Conservation (phyloP, 2,329 filamentous ascomycete species). For the Septoria linicola region DNA sequence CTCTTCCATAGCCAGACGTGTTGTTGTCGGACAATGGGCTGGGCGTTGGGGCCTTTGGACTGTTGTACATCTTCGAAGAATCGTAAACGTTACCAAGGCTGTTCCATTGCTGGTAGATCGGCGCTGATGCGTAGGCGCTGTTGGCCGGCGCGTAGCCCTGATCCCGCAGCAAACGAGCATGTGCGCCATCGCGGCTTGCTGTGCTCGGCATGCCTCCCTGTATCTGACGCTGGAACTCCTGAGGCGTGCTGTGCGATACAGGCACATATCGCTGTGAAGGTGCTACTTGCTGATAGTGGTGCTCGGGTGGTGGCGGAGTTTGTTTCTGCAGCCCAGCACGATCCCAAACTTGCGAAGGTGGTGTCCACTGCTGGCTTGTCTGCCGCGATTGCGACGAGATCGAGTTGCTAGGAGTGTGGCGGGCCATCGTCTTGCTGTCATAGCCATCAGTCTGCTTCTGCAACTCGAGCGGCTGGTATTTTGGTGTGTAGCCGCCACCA, state of each 20-base stretch:
- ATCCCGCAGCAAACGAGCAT: slow-evolving; percentile 38
- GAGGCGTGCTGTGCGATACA: slow-evolving; percentile 42
- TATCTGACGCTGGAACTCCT: slow-evolving; percentile 44
- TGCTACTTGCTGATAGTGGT: slow-evolving; percentile 20
- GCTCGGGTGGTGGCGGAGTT: slow-evolving; percentile 24
- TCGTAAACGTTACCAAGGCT: slow-evolving; percentile 32
- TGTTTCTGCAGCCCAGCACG: slow-evolving; percentile 24
- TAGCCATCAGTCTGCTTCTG: slow-evolving; percentile 19
- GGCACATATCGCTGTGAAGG: slow-evolving; percentile 19
- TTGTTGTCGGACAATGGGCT: slow-evolving; percentile 37
- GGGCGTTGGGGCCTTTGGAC: slow-evolving; percentile 35
- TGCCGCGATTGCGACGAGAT: slow-evolving; percentile 23
- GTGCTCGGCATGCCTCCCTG: slow-evolving; percentile 32
- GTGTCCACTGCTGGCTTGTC: slow-evolving; percentile 38
- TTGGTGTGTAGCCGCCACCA: slow-evolving; percentile 43
- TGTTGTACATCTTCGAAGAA: slow-evolving; percentile 32
- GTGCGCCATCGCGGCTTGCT: slow-evolving; percentile 37
- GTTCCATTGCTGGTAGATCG: slow-evolving; percentile 22
- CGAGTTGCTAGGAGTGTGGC: slow-evolving; percentile 33
- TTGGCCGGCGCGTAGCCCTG: slow-evolving; percentile 29
- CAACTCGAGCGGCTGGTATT: slow-evolving; percentile 39
- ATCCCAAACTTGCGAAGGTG: slow-evolving; percentile 37
- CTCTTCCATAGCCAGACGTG: slow-evolving; percentile 28
- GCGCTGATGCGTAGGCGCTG: slow-evolving; percentile 15
- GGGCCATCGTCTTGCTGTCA: slow-evolving; percentile 14